Evolutionary conservation across 1,284 basidiomycete genomes (phyloP).

Genomic region (Sporisorium graminicola): DNA sequence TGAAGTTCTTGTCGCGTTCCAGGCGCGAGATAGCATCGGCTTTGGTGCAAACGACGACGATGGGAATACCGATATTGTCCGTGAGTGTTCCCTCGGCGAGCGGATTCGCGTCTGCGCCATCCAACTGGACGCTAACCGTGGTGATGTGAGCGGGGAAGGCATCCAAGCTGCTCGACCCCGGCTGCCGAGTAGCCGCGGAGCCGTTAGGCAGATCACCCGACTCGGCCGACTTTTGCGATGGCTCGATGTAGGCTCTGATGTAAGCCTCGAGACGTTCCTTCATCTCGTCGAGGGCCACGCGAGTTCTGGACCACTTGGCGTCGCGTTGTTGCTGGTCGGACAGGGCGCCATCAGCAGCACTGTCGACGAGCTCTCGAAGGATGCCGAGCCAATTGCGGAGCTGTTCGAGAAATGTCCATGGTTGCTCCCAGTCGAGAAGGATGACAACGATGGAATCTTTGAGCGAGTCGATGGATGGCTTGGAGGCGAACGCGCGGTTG

Average conservation of each 20-base stretch:
- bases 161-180: constrained; percentile 1
- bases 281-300: constrained; percentile 73
- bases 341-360: constrained; percentile 73
- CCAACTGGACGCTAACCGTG: constrained; percentile 72
- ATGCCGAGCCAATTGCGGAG: constrained; percentile 82
- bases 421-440: constrained; percentile 93
- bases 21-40: constrained; percentile 69
- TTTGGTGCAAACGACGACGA: constrained; percentile 88
- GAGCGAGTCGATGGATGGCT: constrained; percentile 71
- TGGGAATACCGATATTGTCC: constrained; percentile 80
- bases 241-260: constrained; percentile 89
- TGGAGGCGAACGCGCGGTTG: constrained; percentile 8
- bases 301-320: constrained; percentile 75
- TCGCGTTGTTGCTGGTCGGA: constrained; percentile 76
- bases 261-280: constrained; percentile 85
- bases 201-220: constrained; percentile 4
- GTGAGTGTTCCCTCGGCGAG: constrained; percentile 53
- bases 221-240: constrained; percentile 71
- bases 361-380: constrained; percentile 71
- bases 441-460: constrained; percentile 87
- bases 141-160: constrained; percentile 71
- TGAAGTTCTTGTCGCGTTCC: constrained; percentile 70
- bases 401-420: constrained; percentile 90
- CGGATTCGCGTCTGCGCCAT: constrained; percentile 55
- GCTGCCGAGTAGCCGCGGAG: not conserved